Evolutionary conservation across 345 rosid genomes (phyloP), one percentile per base, ranked within the genome.

Genomic region (Erodium maritimum): DNA sequence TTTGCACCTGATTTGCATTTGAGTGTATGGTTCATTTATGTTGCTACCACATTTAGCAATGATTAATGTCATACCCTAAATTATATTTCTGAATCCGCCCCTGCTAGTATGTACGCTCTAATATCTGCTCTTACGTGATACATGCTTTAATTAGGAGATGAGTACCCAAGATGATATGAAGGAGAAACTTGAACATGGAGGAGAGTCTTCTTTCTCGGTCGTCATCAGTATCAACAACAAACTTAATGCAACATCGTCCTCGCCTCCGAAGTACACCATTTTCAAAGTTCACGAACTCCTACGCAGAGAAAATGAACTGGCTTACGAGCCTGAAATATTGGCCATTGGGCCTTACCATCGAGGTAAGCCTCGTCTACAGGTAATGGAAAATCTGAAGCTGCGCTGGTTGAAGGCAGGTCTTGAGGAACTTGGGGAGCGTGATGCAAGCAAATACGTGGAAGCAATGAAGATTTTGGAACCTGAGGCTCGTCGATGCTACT

Each of bases 311-410:
- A 66, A 66, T 5, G 60, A 50, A 23, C 58, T 23, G 51, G 71
- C 68, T 0, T 62, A 66, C 22, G 75, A 71, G 50, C 71, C 75
- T 5, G 34, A 55, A 14, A 19, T 66, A 21, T 17, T 71, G 8
- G 56, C 75, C 1, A 66, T 71, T 8, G 71, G 73, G 34, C 68
- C 73, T 24, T 60, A 69, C 46, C 62, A 64, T 45, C 58, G 20
- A 10, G 23, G 37, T 20, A 64, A 64, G 16, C 46, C 7, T 55
- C 59, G 56, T 50, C 56, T 64, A 14, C 17, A 46, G 11, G 58
- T 37, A 10, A 64, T 56, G 64, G 59, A 69, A 59, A 59, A 58
- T 22, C 58, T 42, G 57, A 71, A 71, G 18, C 1, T 60, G 2
- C 55, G 23, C 22, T 62, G 50, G 51, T 62, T 71, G 1, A 55